Percentiles rank a stretch among this genome's conserved stretches.
Evolutionary conservation across 2,329 filamentous ascomycete genomes (phyloP).

Genomic region (Tolypocladium guangdongense): DNA sequence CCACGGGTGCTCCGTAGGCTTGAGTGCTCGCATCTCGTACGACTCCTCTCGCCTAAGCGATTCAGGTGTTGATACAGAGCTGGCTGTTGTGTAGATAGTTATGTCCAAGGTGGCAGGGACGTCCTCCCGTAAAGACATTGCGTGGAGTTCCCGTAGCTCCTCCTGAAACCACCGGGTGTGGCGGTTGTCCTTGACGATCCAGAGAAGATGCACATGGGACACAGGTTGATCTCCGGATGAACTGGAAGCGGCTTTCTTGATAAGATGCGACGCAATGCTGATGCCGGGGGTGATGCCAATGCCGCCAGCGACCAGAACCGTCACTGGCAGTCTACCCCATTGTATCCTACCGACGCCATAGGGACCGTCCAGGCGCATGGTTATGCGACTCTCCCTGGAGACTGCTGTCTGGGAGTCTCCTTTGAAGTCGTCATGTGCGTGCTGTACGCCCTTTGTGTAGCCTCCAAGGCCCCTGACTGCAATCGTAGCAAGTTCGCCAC

Average conservation of each 20-base stretch:
- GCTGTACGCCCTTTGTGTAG: slow-evolving; percentile 1
- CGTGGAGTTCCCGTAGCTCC: not conserved
- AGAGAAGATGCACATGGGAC: not conserved
- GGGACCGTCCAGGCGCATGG: slow-evolving; percentile 9
- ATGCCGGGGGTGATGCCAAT: slow-evolving; percentile 14
- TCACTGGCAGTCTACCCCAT: slow-evolving; percentile 8
- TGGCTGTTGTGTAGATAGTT: not conserved
- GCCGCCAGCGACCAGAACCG: slow-evolving; percentile 11
- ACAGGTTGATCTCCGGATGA: not conserved
- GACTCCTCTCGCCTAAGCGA: not conserved
- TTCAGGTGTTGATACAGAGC: not conserved
- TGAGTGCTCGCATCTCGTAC: not conserved
- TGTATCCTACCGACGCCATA: slow-evolving; percentile 9
- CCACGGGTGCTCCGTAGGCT: not conserved
- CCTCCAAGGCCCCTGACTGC: slow-evolving; percentile 5
- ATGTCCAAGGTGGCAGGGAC: not conserved
- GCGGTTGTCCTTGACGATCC: not conserved
- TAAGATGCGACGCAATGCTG: slow-evolving; percentile 11
- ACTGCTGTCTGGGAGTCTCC: not conserved
- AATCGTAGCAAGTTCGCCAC: slow-evolving; percentile 2
- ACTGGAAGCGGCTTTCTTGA: not conserved
- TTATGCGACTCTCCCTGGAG: not conserved
- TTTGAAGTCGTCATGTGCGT: not conserved
- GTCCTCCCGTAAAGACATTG: not conserved
- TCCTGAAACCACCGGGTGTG: not conserved